Percentiles rank a stretch among this genome's conserved stretches.
Conservation (phyloP, 345 rosid genomes). For the Clarkia xantiana region DNA sequence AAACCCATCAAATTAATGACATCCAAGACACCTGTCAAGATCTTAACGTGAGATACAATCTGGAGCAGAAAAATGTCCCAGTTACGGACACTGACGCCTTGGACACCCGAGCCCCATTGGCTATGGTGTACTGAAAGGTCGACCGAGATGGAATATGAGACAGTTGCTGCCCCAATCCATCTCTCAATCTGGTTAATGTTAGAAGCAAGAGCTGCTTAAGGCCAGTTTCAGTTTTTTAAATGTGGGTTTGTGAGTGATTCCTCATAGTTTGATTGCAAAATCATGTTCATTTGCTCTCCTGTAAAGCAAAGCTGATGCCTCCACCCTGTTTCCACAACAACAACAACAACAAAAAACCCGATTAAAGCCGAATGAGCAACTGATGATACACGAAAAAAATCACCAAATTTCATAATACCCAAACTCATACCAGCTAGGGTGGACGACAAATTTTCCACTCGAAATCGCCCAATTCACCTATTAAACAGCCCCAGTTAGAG, state of each 20-base stretch:
- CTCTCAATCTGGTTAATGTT: too few species aligned
- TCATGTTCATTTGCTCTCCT: conserved; percentile 86
- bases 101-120: too few species aligned
- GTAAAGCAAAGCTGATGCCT: conserved; percentile 94
- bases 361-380: conserved; percentile 6
- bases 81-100: too few species aligned
- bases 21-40: too few species aligned
- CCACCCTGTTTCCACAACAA: conserved; percentile 60
- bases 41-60: too few species aligned
- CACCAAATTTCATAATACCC: neutral
- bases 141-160: too few species aligned
- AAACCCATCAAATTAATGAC: too few species aligned
- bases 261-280: conserved; percentile 67
- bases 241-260: conserved; percentile 7
- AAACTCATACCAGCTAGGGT: conserved; percentile 82
- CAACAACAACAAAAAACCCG: too few species aligned
- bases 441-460: conserved; percentile 68
- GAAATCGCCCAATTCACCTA: conserved; percentile 92
- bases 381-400: neutral
- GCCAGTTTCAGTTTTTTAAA: conserved; percentile 3
- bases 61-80: too few species aligned
- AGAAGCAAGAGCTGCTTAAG: conserved; percentile 1
- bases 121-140: too few species aligned
- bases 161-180: too few species aligned
- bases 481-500: conserved; percentile 16